Evolutionary conservation across 225 moss, liverwort and hornwort species (phyloP).

Genomic region (Ulota crispa): DNA sequence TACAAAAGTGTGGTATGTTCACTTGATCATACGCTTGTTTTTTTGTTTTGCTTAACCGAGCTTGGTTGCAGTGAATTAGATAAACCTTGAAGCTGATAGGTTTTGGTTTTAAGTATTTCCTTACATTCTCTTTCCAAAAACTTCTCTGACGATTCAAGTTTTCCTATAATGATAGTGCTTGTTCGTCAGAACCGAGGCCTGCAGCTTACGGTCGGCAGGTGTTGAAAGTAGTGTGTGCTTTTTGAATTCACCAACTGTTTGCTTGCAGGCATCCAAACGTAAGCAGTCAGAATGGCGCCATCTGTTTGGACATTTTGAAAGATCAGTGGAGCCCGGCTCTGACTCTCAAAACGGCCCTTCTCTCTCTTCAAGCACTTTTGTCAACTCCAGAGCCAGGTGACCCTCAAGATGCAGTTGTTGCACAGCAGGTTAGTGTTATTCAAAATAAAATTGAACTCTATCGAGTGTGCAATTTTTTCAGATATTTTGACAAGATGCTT

Average conservation of each 20-base stretch:
- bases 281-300: constrained; percentile 98
- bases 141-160: not conserved
- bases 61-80: constrained; percentile 6
- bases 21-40: not conserved
- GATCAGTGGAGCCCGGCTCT: constrained; percentile 99
- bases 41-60: not conserved
- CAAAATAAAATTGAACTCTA: not conserved
- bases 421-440: constrained; percentile 71
- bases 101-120: constrained; percentile 5
- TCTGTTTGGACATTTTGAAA: constrained; percentile 95
- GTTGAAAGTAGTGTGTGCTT: not conserved
- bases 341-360: constrained; percentile 90
- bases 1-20: constrained; percentile 94
- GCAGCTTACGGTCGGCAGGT: not conserved
- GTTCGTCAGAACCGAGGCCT: constrained; percentile 6
- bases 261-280: constrained; percentile 91
- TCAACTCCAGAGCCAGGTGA: constrained; percentile 97
- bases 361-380: constrained; percentile 91
- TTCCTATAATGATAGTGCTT: not conserved
- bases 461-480: not conserved
- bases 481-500: not conserved
- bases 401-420: constrained; percentile 98
- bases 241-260: constrained; percentile 7
- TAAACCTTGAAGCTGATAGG: constrained; percentile 1
- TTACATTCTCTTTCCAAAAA: not conserved